Conservation (phyloP, 768 basidiomycete genomes). For the Hysterangium stoloniferum region DNA sequence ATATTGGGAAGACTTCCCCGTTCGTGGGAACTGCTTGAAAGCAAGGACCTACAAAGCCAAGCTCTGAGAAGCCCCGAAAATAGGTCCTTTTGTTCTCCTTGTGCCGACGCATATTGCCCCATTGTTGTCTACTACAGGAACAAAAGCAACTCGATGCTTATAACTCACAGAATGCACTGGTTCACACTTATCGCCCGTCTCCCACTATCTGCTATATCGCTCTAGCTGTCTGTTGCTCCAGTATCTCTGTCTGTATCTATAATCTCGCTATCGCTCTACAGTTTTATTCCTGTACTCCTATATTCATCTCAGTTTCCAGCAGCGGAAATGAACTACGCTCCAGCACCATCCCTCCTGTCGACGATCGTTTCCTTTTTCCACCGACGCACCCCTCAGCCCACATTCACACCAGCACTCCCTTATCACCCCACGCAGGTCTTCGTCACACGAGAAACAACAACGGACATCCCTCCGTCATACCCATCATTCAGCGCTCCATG, state of each 20-base stretch:
- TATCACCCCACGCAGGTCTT: not conserved
- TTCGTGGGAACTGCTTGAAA: not conserved
- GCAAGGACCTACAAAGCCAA: not conserved
- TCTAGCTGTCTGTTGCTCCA: not conserved
- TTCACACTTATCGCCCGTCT: not conserved
- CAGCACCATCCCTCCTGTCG: not conserved
- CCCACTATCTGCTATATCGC: not conserved
- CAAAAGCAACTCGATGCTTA: not conserved
- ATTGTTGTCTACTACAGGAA: no score
- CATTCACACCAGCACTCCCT: not conserved
- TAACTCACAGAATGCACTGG: not conserved
- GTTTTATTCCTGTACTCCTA: not conserved
- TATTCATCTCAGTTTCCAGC: not conserved
- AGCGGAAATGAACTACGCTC: no score
- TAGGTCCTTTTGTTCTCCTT: not conserved
- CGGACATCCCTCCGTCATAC: not conserved
- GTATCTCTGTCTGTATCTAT: not conserved
- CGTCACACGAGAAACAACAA: not conserved
- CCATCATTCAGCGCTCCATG: not conserved
- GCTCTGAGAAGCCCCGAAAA: not conserved
- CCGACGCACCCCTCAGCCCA: not conserved
- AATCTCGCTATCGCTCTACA: no score
- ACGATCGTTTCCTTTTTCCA: not conserved
- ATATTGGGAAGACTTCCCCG: no score
- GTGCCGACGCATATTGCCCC: no score